Evolutionary conservation across 805 yeast species (phyloP), one percentile per base, ranked within the genome.

Genomic region (Lachancea kluyveri): DNA sequence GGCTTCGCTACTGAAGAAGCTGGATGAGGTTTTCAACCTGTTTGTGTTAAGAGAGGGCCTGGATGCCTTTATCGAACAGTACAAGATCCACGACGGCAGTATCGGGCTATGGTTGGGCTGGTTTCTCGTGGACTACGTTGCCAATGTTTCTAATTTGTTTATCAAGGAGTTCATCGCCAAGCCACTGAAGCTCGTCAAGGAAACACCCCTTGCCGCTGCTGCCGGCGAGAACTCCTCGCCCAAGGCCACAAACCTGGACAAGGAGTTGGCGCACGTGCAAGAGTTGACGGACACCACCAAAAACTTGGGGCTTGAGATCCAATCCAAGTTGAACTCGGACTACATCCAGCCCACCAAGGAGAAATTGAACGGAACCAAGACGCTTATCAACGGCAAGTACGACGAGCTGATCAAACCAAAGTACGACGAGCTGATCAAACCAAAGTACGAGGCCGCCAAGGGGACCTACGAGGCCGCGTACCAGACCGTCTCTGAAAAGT

Each of bases 41-140:
- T 31, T 54, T 17, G 36, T 54, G n/a, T 34, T 56, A 26, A 43
- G 52, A 16, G 58, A 53, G 33, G 60, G 60, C 33, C 28, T 56
- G 6, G 52, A 52, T 37, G 44, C 40, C 24, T 43, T 54, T 19
- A 7, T 46, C 13, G 28, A 31, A n/a, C 37, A 41, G 18, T 46
- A 36, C 28, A 27, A 31, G 8, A 24, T 25, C 8, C 53, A 54
- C 22, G 30, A 35, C 23, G 35, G 41, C 26, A 42, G 34, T 24
- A 35, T 47, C 2, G 60, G 59, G 3, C 15, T 50, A 6, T 56
- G 61, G 61, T 26, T 52, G 11, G 22, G 43, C 15, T 46, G 40
- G 31, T 56, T 54, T 37, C 24, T 37, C 21, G 41, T 54, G 13
- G 61, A 54, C 35, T 54, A 51, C 35, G 19, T 45, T 21, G 60